Base-by-base conservation (phyloP, 1,284 basidiomycete genomes). In the Leccinum pallidistipes region DNA sequence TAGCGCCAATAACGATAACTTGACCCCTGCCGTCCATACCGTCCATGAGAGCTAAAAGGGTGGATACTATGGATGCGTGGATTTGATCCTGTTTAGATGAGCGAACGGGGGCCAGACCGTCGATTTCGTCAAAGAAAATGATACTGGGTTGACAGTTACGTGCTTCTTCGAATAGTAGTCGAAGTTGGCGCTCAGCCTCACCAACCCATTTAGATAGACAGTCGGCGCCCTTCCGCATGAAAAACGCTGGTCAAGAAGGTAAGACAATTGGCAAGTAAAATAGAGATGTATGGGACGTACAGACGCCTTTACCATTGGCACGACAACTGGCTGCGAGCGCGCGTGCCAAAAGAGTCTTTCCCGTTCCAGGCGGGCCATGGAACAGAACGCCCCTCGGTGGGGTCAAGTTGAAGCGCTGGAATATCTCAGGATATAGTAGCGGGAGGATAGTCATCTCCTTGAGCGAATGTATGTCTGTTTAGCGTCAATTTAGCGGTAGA, bases 191-290 rank as follows among this genome's bases (percentile, higher is more conserved):
- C 73, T 99, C 97, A 2, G 97, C 97, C 78, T 99, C 97, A 62
- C 97, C 97, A 11, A 99, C 97, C 97, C 97, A 99, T 79, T 99
- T 99, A 7, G 95, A 97, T 29, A 99, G 83, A 68, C 94, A 95
- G 76, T 99, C 97, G 24, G 97, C 97, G 45, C 97, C 97, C 78
- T 99, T 99, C 56, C 97, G 92, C 97, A 99, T 99, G 83, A 98
- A 99, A 81, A 99, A 99, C 2, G 95, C 93, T 95, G 47, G 47
- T 53, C 59, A 18, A 63, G 24, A 62, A 21, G 6, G 34, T 5
- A n/a, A 62, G 55, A 43, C 14, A 2, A 5, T n/a, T 16, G 38
- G 24, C 8, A 27, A 12, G 21, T 36, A 31, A 43, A 16, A 5
- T 24, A 3, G 14, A 31, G 6, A 12, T 1, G 43, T 16, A 29